Evolutionary conservation across 1,139 yeast species (phyloP), one percentile per base, ranked within the genome.

Genomic region (Candida buenavistaensis): DNA sequence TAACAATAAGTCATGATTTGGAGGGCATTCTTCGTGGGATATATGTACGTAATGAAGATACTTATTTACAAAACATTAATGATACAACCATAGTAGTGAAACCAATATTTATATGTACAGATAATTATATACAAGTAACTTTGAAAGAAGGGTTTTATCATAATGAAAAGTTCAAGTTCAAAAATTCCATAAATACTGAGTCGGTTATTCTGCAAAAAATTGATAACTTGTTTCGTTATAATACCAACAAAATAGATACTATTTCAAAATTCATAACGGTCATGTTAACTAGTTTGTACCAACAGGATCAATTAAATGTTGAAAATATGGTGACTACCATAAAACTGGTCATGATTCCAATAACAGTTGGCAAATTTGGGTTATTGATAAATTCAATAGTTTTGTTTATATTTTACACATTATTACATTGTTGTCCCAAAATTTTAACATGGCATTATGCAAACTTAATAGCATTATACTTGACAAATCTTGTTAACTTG

Each of bases 1-100:
- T n/a, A 7, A 22, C 13, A 26, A 35, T 32, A n/a, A 7, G 21
- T 5, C 26, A 23, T n/a, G 34, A 22, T 14, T 37, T 51, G 26
- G 36, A 40, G 9, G 43, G 37, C 10, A 13, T 50, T 7, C 28
- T 59, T 14, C 43, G 44, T 30, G 53, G 50, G 23, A 41, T 48
- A 5, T 60, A 60, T 34, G 19, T 50, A 14, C 43, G 62, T 26
- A 48, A 51, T 35, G 58, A 56, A 37, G 37, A 40, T 2, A 33
- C 25, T 6, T 59, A 59, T 35, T 29, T 53, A n/a, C 21, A 40
- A 0, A 35, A 44, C 16, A 33, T 41, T n/a, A 42, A 43, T 7
- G 35, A 42, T 10, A 36, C 47, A 2, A 53, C 62, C 1, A 48
- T 60, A 10, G 37, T 47, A 5, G 41, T 53, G 6, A 37, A 41